phyloP scores from a whole-genome alignment of 768 basidiomycete genomes.

The Tulasnella sp. region DNA sequence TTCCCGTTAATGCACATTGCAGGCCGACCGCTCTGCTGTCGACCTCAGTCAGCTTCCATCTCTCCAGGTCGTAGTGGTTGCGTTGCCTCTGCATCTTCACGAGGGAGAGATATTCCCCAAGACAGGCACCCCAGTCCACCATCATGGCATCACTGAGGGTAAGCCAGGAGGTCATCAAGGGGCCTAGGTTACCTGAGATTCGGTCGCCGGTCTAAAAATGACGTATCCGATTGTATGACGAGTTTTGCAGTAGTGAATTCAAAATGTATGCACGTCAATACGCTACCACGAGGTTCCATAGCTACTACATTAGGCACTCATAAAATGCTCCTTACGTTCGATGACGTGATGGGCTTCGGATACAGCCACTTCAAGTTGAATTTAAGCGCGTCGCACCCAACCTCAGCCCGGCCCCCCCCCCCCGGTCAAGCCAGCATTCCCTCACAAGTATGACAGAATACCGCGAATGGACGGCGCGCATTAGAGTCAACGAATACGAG shows the following conservation, averaged over 20 bases:
- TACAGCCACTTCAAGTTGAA: too few species aligned
- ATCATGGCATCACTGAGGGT: constrained; percentile 12
- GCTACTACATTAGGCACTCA: not conserved
- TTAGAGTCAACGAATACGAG: constrained; percentile 39
- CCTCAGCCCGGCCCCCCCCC: not conserved
- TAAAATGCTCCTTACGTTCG: not conserved
- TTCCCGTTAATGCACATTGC: not conserved
- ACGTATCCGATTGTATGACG: not conserved
- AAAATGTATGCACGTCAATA: not conserved
- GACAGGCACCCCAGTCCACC: not conserved
- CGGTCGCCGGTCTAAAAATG: not conserved
- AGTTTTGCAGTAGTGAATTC: not conserved
- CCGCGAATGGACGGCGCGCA: constrained; percentile 39
- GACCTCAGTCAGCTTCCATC: not conserved
- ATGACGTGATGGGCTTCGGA: not conserved
- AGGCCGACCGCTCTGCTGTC: not conserved
- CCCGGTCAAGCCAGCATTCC: too few species aligned
- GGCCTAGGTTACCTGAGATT: not conserved
- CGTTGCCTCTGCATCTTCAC: not conserved
- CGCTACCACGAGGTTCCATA: not conserved
- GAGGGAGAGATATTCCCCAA: constrained; percentile 4
- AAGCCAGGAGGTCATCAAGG: not conserved
- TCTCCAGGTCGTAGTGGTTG: not conserved
- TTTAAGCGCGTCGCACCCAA: too few species aligned
- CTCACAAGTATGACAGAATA: not conserved